Base-by-base conservation (phyloP, 2,329 filamentous ascomycete genomes). In the Pseudocercospora musae region DNA sequence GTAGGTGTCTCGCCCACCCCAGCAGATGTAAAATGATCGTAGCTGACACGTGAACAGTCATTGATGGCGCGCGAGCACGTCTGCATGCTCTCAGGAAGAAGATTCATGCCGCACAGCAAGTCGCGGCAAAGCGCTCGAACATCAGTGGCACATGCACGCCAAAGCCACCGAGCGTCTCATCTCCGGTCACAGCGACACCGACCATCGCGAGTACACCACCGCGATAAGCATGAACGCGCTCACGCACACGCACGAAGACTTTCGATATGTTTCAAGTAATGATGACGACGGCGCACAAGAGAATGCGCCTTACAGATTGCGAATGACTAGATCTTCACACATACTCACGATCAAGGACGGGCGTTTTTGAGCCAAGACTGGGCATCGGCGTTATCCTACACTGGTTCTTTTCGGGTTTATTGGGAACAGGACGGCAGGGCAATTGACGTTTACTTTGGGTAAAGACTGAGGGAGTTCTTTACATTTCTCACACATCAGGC, bases 21-120 rank as follows among this genome's bases (percentile, higher is more conserved):
- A n/a, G n/a, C n/a, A 18, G 15, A 9, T 23, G 1, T 3, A 48
- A 27, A 2, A 81, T 80, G 85, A 79, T n/a, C 65, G 7, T 11
- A n/a, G 15, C 23, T 23, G 77, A 50, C 9, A 27, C 61, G 1
- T n/a, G 18, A 56, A 42, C 55, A 82, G 80, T 82, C 62, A 76
- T 82, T 50, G 79, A 82, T 58, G 76, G 78, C 64, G 78, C 78
- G 67, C 75, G 74, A 42, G 69, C 70, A 25, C 78, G 80, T 37
- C 76, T 81, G 44, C 69, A 72, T 56, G 70, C 76, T 11, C 73
- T 82, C 15, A 74, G 78, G 66, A 80, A 77, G 71, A 82, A 82
- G 71, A 75, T 81, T 27, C 74, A 78, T 31, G 64, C 71, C 0
- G 64, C 68, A 4, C 77, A 79, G 60, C 76, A 76, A 59, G 15